These are phyloP conservation scores for Cordyceps cateniannulata DNA, from an alignment of 2,329 filamentous ascomycete species.

Conservation along the genomic window DNA sequence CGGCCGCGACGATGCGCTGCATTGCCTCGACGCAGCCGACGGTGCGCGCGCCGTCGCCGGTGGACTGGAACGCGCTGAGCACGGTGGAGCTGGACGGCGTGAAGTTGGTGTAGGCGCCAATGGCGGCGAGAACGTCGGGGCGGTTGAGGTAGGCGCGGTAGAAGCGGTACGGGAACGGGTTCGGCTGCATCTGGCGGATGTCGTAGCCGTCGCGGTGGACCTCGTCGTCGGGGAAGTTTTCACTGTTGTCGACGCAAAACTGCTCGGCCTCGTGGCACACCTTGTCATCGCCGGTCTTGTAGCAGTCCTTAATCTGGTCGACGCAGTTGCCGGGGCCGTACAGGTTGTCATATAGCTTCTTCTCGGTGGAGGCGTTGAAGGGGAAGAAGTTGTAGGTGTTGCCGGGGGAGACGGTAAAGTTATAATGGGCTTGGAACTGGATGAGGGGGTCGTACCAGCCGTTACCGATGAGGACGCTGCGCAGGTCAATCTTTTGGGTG, in stretches of 20 bases:
- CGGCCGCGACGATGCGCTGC: constrained; percentile 47
- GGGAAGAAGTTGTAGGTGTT: constrained; percentile 4
- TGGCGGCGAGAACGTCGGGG: constrained; percentile 44
- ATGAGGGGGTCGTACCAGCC: constrained; percentile 49
- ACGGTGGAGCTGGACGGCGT: background rate
- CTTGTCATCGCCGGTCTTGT: background rate
- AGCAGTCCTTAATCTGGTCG: background rate
- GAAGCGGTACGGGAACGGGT: constrained; percentile 52
- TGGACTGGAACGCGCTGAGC: background rate
- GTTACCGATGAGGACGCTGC: constrained; percentile 58
- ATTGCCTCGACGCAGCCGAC: constrained; percentile 35
- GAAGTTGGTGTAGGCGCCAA: constrained; percentile 32
- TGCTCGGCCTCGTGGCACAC: background rate
- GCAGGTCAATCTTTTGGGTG: constrained; percentile 41
- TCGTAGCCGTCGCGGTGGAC: constrained; percentile 54
- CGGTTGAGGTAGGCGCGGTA: constrained; percentile 54
- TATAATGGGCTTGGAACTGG: background rate
- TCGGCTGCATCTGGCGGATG: constrained; percentile 46
- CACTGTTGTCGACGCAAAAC: constrained; percentile 17
- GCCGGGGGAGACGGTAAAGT: background rate
- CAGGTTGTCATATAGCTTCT: constrained; percentile 43
- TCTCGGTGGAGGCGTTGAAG: background rate
- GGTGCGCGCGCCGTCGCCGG: background rate
- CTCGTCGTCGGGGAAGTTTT: constrained; percentile 39
- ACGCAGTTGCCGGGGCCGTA: constrained; percentile 39